Percentiles rank a stretch among this genome's conserved stretches.
Conservation (phyloP, 2,329 filamentous ascomycete genomes). For the Aaosphaeria pasadenensis region DNA sequence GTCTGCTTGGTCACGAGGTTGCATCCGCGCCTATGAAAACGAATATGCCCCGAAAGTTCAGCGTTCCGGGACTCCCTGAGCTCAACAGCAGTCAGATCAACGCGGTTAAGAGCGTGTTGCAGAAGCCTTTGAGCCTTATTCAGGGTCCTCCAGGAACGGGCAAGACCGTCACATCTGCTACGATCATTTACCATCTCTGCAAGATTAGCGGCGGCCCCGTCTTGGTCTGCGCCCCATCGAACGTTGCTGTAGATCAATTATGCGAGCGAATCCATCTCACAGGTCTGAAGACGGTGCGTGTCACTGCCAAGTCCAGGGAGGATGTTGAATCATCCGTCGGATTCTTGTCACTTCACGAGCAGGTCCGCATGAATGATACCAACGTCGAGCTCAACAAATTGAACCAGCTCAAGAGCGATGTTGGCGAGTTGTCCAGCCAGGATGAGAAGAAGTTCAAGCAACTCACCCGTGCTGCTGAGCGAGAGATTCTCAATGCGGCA, state of each 20-base stretch:
- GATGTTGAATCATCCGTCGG: constrained; percentile 98
- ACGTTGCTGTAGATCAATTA: constrained; percentile 96
- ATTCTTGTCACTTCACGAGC: constrained; percentile 92
- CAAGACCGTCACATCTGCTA: constrained; percentile 97
- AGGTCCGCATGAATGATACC: constrained; percentile 95
- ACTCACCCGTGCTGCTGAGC: constrained; percentile 87
- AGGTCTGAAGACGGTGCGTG: constrained; percentile 90
- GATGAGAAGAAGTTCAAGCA: constrained; percentile 99
- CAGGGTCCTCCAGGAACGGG: constrained; percentile 96
- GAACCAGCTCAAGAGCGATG: constrained; percentile 85
- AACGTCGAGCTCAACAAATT: constrained; percentile 92
- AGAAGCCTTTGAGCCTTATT: constrained; percentile 91
- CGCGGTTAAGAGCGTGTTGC: constrained; percentile 91
- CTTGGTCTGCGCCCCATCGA: constrained; percentile 93
- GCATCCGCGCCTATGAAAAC: constrained; percentile 94
- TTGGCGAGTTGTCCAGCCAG: constrained; percentile 87
- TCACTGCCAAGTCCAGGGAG: constrained; percentile 98
- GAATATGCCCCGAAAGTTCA: constrained; percentile 93
- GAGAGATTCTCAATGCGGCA: constrained; percentile 90
- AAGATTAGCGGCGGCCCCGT: constrained; percentile 95
- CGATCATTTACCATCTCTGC: constrained; percentile 95
- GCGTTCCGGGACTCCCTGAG: constrained; percentile 88
- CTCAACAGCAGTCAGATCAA: constrained; percentile 94
- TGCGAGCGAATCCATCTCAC: constrained; percentile 96
- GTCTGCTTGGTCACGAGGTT: constrained; percentile 91